Percentiles rank a stretch among this genome's conserved stretches.
Conservation (phyloP, 2,329 filamentous ascomycete species). For the Penicillium olsonii region DNA sequence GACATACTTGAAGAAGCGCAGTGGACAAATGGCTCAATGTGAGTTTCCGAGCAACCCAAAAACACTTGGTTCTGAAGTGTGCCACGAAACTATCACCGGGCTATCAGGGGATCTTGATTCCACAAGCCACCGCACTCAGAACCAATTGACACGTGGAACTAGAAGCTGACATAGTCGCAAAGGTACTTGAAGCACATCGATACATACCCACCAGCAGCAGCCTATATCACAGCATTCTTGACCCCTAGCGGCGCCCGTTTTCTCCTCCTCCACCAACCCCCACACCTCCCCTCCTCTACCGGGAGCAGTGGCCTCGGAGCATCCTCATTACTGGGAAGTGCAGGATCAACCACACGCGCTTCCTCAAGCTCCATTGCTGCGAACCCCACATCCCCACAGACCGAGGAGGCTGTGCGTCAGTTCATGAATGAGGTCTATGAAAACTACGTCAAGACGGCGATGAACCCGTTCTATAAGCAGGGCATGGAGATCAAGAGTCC, state of each 20-base stretch:
- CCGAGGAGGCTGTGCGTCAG: conserved; percentile 91
- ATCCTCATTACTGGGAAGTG: conserved; percentile 33
- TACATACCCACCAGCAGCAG: conserved; percentile 80
- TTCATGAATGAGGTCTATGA: conserved; percentile 97
- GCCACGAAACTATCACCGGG: not conserved
- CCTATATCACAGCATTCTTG: conserved; percentile 91
- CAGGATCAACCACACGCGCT: conserved; percentile 39
- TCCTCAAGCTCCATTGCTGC: conserved; percentile 72
- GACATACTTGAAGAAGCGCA: conserved; percentile 97
- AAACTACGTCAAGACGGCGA: conserved; percentile 92
- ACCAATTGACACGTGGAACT: not conserved
- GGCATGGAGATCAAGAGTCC: conserved; percentile 86
- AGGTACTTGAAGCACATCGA: conserved; percentile 97
- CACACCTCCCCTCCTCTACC: conserved; percentile 44
- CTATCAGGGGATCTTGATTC: not conserved
- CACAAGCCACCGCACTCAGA: not conserved
- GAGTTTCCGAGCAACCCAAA: conserved; percentile 25
- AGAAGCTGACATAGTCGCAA: conserved; percentile 7
- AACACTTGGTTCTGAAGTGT: too few species aligned
- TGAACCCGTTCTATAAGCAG: conserved; percentile 92
- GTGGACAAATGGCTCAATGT: conserved; percentile 87
- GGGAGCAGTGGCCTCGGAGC: conserved; percentile 23
- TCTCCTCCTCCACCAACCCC: conserved; percentile 85
- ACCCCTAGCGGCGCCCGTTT: conserved; percentile 93
- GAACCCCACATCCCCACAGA: conserved; percentile 85